A percentile compares a stretch with the other conserved stretches of the same genome.
Evolutionary conservation across 1,139 yeast species (phyloP).

Genomic region (Citeromyces hawaiiensis): DNA sequence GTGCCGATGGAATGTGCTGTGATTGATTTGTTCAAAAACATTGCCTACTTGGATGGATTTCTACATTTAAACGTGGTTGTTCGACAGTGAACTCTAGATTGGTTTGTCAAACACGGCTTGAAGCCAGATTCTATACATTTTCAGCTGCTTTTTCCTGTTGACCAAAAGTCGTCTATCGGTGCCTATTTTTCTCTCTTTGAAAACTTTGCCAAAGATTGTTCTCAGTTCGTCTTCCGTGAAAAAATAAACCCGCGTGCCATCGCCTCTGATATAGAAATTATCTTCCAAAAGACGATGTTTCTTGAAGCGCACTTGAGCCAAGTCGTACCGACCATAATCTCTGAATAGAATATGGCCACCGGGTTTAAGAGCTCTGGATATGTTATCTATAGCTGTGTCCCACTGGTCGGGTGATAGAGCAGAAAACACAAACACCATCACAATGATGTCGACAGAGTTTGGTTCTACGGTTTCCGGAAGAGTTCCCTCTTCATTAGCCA

Average conservation of each 20-base stretch:
- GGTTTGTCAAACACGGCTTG: conserved; percentile 67
- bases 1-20: conserved; percentile 33
- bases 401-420: conserved; percentile 92
- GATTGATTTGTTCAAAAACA: conserved; percentile 35
- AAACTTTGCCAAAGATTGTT: conserved; percentile 54
- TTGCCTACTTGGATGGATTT: conserved; percentile 64
- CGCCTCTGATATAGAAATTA: conserved; percentile 93
- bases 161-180: conserved; percentile 86
- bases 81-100: conserved; percentile 5
- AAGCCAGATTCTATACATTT: conserved; percentile 96
- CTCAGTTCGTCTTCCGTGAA: conserved; percentile 88
- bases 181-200: conserved; percentile 62
- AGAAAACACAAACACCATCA: conserved; percentile 87
- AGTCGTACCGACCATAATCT: conserved; percentile 91
- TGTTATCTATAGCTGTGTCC: conserved; percentile 63
- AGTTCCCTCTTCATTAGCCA: conserved; percentile 60
- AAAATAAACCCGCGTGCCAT: conserved; percentile 94
- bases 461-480: conserved; percentile 81
- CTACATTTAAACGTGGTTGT: conserved; percentile 41
- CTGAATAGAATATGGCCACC: conserved; percentile 85
- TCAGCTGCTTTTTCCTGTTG: conserved; percentile 79
- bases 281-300: conserved; percentile 80
- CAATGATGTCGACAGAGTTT: conserved; percentile 77
- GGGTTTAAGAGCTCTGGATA: conserved; percentile 68
- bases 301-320: conserved; percentile 91